Percentiles rank a stretch among this genome's conserved stretches.
These are phyloP conservation scores for Aspergillus awamori DNA, from an alignment of 2,329 filamentous ascomycete genomes.

Conservation along the genomic window DNA sequence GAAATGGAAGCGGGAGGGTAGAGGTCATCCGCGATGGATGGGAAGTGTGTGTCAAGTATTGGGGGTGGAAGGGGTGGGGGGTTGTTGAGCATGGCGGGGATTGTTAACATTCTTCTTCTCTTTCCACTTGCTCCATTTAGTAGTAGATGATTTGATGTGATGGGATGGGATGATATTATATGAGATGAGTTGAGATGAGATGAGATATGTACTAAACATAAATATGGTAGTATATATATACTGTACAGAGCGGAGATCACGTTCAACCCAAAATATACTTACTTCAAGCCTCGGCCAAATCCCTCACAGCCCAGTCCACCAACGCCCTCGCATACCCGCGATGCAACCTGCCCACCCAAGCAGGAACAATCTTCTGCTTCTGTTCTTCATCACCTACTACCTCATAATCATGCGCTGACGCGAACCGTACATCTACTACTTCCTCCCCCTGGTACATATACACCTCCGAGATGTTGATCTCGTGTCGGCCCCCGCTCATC, in stretches of 20 bases:
- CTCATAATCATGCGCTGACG: conserved; percentile 33
- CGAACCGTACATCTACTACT: conserved; percentile 32
- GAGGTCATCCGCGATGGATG: conserved; percentile 26
- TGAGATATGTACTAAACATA: too few species aligned
- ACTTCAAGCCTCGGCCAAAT: conserved; percentile 10
- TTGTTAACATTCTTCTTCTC: neutral
- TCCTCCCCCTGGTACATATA: neutral
- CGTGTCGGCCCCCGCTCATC: conserved; percentile 31
- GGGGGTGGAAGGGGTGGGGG: conserved; percentile 24
- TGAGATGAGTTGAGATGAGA: too few species aligned
- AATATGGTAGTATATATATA: neutral
- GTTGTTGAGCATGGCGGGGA: conserved; percentile 20
- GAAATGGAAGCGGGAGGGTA: conserved; percentile 1
- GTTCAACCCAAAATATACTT: too few species aligned
- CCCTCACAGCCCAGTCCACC: conserved; percentile 27
- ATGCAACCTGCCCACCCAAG: conserved; percentile 28
- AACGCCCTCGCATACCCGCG: conserved; percentile 31
- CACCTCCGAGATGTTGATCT: neutral
- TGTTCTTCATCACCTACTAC: conserved; percentile 21
- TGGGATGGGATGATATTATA: too few species aligned
- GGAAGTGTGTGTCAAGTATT: conserved; percentile 30
- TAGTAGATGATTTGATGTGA: neutral
- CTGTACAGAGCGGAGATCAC: neutral
- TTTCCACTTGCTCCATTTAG: neutral
- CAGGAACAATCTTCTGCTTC: conserved; percentile 29